A percentile compares a stretch with the other conserved stretches of the same genome.
These are phyloP conservation scores for Penicillium sclerotigenum DNA, from an alignment of 2,329 filamentous ascomycete genomes.

Conservation along the genomic window DNA sequence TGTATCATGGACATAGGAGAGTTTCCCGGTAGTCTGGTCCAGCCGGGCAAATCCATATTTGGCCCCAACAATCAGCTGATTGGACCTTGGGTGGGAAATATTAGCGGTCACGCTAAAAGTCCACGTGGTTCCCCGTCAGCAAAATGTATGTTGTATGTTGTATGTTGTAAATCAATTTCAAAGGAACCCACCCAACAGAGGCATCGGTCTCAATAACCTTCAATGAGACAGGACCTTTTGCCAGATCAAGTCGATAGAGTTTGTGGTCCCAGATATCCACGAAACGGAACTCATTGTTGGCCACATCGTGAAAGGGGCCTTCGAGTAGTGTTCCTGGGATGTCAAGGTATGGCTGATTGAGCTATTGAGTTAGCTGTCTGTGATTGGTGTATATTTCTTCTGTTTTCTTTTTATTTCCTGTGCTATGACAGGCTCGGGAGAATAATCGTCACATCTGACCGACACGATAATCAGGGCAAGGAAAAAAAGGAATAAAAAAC, in stretches of 20 bases:
- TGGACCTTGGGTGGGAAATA: constrained; percentile 59
- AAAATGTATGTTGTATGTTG: too few relatives aligned
- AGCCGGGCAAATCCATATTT: constrained; percentile 81
- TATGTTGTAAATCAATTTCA: too few relatives aligned
- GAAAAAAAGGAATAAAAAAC: background rate
- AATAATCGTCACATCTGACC: constrained; percentile 13
- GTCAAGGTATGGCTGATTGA: constrained; percentile 39
- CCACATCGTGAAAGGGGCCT: constrained; percentile 40
- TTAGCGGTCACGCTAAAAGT: constrained; percentile 67
- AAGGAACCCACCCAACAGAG: constrained; percentile 53
- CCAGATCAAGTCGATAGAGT: constrained; percentile 68
- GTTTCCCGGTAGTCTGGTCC: constrained; percentile 58
- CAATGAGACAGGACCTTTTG: constrained; percentile 59
- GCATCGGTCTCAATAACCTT: constrained; percentile 56
- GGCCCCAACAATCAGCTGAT: constrained; percentile 71
- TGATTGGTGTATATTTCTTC: constrained; percentile 14
- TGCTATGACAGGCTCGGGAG: background rate
- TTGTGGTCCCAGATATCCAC: constrained; percentile 74
- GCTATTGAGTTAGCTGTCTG: background rate
- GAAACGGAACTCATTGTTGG: constrained; percentile 43
- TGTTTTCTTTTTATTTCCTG: background rate
- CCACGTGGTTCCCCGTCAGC: constrained; percentile 23
- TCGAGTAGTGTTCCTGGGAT: constrained; percentile 41
- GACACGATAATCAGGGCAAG: constrained; percentile 12
- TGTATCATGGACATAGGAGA: constrained; percentile 56